phyloP scores from a whole-genome alignment of 106 monocot species.

The Xerophyta viscosa region DNA sequence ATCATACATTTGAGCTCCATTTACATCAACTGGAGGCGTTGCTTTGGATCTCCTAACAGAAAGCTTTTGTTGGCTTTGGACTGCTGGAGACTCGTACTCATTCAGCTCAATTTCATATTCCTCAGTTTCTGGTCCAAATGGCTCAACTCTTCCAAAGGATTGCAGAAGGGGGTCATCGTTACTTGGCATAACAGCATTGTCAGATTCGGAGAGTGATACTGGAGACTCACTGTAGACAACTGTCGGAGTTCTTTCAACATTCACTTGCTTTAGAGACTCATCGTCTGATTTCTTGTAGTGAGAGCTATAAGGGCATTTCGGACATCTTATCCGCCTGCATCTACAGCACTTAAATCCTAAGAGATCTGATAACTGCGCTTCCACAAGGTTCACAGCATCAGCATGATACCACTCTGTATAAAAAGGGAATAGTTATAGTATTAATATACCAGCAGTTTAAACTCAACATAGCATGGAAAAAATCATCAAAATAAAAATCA shows the following conservation, averaged over 20 bases:
- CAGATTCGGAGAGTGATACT: conserved; percentile 1
- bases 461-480: background rate
- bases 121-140: conserved; percentile 8
- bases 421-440: background rate
- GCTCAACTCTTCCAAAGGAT: conserved; percentile 28
- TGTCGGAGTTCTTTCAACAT: conserved; percentile 3
- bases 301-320: conserved; percentile 52
- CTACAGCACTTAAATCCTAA: conserved; percentile 70
- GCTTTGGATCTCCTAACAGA: conserved; percentile 36
- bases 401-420: conserved; percentile 84
- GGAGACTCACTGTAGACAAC: background rate
- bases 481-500: conserved; percentile 1
- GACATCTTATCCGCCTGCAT: conserved; percentile 51
- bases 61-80: conserved; percentile 25
- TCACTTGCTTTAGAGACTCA: conserved; percentile 3
- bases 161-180: conserved; percentile 36
- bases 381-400: conserved; percentile 62
- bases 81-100: background rate
- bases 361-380: conserved; percentile 46
- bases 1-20: no score
- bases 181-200: conserved; percentile 16
- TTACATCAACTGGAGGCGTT: background rate
- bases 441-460: background rate
- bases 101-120: conserved; percentile 4
- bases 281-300: conserved; percentile 11